Conservation (phyloP, 169 alveolate genomes). For the Plasmodium adleri region DNA sequence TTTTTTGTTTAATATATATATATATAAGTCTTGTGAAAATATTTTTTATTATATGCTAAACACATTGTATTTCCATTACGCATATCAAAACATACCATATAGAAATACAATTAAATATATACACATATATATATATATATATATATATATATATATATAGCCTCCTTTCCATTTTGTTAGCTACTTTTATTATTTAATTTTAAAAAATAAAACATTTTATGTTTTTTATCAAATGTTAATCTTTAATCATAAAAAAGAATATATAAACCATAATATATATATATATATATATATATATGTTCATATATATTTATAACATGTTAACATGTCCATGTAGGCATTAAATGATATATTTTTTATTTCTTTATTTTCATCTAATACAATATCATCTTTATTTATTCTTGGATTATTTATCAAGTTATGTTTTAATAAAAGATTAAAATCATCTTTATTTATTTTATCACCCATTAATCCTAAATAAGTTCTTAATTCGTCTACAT, state of each 20-base stretch:
- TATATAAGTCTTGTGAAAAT: too few species aligned
- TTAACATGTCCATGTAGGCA: constrained; percentile 40
- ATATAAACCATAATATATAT: not conserved
- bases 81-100: too few species aligned
- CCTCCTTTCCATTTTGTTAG: too few species aligned
- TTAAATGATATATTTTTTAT: constrained; percentile 6
- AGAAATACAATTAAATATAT: too few species aligned
- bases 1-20: too few species aligned
- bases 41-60: too few species aligned
- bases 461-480: constrained; percentile 44
- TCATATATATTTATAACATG: constrained; percentile 16
- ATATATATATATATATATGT: not conserved
- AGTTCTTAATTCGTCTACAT: constrained; percentile 11
- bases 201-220: not conserved
- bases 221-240: not conserved
- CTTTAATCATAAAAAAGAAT: not conserved
- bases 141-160: constrained; percentile 14
- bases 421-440: constrained; percentile 29
- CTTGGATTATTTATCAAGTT: not conserved
- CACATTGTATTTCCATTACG: too few species aligned
- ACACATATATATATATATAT: not conserved
- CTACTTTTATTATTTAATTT: not conserved
- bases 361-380: constrained; percentile 1
- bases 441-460: constrained; percentile 36
- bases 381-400: not conserved